These are phyloP conservation scores for Entelexis sorbosivorans DNA, from an alignment of 1,139 yeast genomes.

Conservation along the genomic window DNA sequence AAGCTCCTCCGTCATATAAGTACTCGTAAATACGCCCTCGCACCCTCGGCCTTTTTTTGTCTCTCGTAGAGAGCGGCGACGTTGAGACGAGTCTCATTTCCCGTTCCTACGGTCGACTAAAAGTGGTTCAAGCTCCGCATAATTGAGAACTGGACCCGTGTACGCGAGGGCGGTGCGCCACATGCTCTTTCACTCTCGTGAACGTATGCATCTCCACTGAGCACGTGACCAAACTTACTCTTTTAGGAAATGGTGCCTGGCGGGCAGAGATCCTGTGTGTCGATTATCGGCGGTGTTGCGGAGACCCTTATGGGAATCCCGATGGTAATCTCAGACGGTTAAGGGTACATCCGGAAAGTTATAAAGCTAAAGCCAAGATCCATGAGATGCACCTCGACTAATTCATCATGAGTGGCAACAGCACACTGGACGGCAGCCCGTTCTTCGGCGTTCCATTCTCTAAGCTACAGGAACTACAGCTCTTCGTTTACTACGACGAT, in stretches of 20 bases:
- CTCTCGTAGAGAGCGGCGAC: too few species aligned
- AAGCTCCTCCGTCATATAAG: too few species aligned
- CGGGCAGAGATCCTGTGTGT: neutral
- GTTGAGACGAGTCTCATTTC: too few species aligned
- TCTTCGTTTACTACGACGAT: slow-evolving; percentile 21
- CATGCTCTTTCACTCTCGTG: neutral
- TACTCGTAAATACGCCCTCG: too few species aligned
- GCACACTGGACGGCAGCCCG: neutral
- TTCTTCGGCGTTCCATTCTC: slow-evolving; percentile 3
- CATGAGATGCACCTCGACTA: neutral
- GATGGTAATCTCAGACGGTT: neutral
- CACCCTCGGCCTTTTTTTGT: too few species aligned
- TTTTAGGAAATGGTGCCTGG: neutral
- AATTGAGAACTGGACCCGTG: neutral
- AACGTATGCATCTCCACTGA: neutral
- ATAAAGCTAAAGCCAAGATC: neutral
- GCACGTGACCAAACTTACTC: neutral
- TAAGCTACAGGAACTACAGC: neutral
- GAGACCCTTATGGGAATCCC: neutral
- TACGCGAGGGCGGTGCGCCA: neutral
- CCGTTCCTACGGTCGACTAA: too few species aligned
- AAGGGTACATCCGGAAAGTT: neutral
- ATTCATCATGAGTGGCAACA: neutral
- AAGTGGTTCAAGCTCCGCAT: too few species aligned
- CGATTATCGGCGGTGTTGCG: neutral